Percentiles rank a stretch among this genome's conserved stretches.
Evolutionary conservation across 352 stramenopile genomes (phyloP).

Genomic region (Globisporangium okanoganense): DNA sequence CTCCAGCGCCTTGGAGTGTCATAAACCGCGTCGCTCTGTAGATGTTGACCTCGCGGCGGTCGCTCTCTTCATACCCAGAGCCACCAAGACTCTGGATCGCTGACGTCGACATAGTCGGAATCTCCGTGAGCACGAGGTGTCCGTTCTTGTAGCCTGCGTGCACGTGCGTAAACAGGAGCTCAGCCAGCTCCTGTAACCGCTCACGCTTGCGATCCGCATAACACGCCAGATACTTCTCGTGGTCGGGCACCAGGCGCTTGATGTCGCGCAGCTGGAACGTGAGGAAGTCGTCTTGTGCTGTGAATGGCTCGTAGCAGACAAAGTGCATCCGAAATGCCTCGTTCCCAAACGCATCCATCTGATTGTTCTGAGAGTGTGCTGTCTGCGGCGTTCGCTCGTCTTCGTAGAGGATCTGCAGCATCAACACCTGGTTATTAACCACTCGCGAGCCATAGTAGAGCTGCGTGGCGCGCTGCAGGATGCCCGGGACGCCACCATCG

Average conservation of each 20-base stretch:
- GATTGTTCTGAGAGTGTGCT: not conserved
- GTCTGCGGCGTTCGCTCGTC: slow-evolving; percentile 18
- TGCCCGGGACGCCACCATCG: slow-evolving; percentile 46
- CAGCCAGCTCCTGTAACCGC: slow-evolving; percentile 35
- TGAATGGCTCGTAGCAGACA: slow-evolving; percentile 41
- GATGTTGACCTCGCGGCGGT: slow-evolving; percentile 29
- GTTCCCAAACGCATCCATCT: slow-evolving; percentile 16
- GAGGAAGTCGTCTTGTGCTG: slow-evolving; percentile 39
- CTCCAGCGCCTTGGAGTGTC: not conserved
- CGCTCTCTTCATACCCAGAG: slow-evolving; percentile 5
- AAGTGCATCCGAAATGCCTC: slow-evolving; percentile 49
- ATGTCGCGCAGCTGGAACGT: slow-evolving; percentile 53
- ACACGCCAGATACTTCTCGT: slow-evolving; percentile 32
- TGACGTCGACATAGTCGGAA: not conserved
- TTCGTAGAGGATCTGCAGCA: slow-evolving; percentile 65
- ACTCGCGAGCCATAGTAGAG: slow-evolving; percentile 40
- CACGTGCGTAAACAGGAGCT: slow-evolving; percentile 38
- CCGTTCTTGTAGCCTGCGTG: slow-evolving; percentile 70
- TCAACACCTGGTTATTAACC: slow-evolving; percentile 36
- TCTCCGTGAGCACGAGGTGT: slow-evolving; percentile 53
- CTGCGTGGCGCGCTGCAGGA: slow-evolving; percentile 35
- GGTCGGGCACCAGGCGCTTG: slow-evolving; percentile 29
- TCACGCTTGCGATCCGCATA: slow-evolving; percentile 27
- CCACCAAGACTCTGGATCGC: slow-evolving; percentile 3
- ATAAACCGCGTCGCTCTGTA: slow-evolving; percentile 53